Evolutionary conservation across 2,329 filamentous ascomycete genomes (phyloP).

Genomic region (Aspergillus aculeatinus): DNA sequence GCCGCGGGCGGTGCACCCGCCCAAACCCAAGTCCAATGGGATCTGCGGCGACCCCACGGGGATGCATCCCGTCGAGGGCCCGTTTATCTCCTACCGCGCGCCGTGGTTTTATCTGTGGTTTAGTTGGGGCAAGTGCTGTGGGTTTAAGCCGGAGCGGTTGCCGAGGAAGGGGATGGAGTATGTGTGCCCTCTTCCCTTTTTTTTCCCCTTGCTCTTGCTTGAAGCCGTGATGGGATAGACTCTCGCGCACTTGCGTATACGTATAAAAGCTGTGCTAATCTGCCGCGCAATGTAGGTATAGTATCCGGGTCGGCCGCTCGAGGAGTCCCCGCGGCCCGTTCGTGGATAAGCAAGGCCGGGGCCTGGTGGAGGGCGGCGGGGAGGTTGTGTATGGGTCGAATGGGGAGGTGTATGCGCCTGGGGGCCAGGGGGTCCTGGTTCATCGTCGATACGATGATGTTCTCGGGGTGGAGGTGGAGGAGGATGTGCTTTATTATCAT

Average conservation of each 20-base stretch:
- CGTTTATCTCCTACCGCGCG: conserved; percentile 29
- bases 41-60: conserved; percentile 32
- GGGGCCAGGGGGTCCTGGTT: conserved; percentile 61
- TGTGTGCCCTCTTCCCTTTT: conserved; percentile 1
- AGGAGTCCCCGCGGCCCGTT: conserved; percentile 54
- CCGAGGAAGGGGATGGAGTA: conserved; percentile 56
- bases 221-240: neutral
- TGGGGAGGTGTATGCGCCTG: conserved; percentile 62
- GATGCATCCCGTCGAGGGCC: conserved; percentile 34
- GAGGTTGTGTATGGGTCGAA: conserved; percentile 61
- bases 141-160: conserved; percentile 26
- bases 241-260: too few relatives aligned
- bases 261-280: too few relatives aligned
- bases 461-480: conserved; percentile 9
- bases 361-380: conserved; percentile 58
- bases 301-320: conserved; percentile 64
- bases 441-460: conserved; percentile 33
- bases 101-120: conserved; percentile 38
- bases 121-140: conserved; percentile 36
- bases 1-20: conserved; percentile 20
- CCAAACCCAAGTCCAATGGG: conserved; percentile 22
- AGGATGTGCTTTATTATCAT: conserved; percentile 37
- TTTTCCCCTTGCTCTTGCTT: neutral
- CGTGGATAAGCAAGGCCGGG: conserved; percentile 53
- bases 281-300: conserved; percentile 47